Base-by-base conservation (phyloP, 306 rosid species). In the Prunus salicina region DNA sequence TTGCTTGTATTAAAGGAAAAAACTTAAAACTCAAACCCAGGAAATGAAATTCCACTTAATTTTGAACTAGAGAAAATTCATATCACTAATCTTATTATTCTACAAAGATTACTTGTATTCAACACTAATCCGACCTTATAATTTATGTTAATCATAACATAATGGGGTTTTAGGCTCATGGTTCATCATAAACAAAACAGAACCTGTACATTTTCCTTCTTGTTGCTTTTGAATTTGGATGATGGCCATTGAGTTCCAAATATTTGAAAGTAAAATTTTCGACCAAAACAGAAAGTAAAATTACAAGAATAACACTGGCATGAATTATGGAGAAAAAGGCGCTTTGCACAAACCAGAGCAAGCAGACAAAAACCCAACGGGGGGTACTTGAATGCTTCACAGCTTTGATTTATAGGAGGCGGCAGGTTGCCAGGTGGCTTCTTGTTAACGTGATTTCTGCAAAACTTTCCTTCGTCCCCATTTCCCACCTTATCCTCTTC, bases 281-380 rank as follows among this genome's bases (percentile, higher is more conserved):
- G 43, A 38, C 43, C 43, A 38, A 38, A 38, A 0, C 0, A 6
- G 43, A 15, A 5, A 6, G 19, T 3, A 3, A 28, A 6, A 32
- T 34, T 24, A 64, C 8, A 32, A 10, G 69, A 34, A 69, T 56
- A 69, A 43, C 64, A 73, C 38, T 62, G 51, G 47, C 94, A 86
- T 79, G 77, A 87, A 84, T 91, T 69, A 73, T 71, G 98, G 90
- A 91, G 92, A 69, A 77, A 82, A 82, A 71, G 76, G 11, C 78
- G 89, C 83, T 74, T 57, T 30, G 58, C n/a, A 81, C 74, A 50
- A 70, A 72, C 32, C 55, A 47, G 78, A 76, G 87, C 69, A 81
- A 73, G 32, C 56, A 66, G 75, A 83, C 80, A 78, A 47, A 72
- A 77, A 53, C 47, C 27, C 64, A 69, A 20, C 77, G 71, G 24